Evolutionary conservation across 306 rosid genomes (phyloP), one percentile per base, ranked within the genome.

Genomic region (Alnus rubra): DNA sequence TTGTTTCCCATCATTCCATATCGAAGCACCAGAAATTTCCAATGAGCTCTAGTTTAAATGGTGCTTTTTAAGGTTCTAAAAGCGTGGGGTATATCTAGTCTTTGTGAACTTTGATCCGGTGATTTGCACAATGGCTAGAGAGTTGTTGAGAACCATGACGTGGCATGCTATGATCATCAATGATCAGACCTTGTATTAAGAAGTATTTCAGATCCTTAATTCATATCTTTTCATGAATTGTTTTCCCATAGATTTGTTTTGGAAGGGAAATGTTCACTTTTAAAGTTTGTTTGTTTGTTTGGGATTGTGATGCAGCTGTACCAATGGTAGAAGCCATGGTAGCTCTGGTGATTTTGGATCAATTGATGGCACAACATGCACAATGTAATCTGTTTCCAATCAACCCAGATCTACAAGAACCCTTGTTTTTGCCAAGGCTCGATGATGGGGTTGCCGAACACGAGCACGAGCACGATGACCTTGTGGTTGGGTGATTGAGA

Each of bases 311-410:
- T 86, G 89, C 98, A 95, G 99, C 98, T 64, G 99, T 95, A 71
- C 99, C 99, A 15, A 96, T 96, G 97, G 98, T 96, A 55, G 99
- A 96, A 86, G 98, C 99, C 48, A 78, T 88, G 90, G 97, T 93
- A 74, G 92, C 97, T 70, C 89, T 96, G 84, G 99, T 89, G 51
- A 94, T 93, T 74, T 84, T 79, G 79, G 99, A 95, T 90, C 98
- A 95, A 76, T 76, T 93, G 86, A 90, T 95, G 96, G 96, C 98
- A 69, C 97, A 95, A 42, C 76, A 88, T 81, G 97, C 93, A 1
- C 98, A 95, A 73, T 89, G 98, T 82, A 90, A 89, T 81, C 87
- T 96, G 54, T 91, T 96, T 77, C 99, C 98, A 9, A 28, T 67
- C 77, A 91, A 91, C 83, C 69, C 80, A 2, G 91, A 89, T 18